phyloP scores from a whole-genome alignment of 192 early-diverging fungal species.

The Coemansia sp. region DNA sequence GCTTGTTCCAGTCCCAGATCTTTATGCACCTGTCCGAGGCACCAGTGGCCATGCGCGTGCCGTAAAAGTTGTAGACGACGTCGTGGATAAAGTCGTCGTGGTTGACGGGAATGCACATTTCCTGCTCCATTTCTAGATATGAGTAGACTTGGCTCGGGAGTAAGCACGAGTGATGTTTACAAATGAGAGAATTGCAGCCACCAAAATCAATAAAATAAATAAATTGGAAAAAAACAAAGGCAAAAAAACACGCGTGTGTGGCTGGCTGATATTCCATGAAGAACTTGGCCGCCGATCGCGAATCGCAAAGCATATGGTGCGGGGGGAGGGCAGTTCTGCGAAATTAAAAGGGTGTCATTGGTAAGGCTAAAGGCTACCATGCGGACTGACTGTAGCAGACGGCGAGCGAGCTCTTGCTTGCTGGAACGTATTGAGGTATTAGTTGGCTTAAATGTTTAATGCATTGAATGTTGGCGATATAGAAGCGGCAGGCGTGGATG shows the following conservation, averaged over 20 bases:
- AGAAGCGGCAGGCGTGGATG: not conserved
- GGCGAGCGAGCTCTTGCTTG: not conserved
- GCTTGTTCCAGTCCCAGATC: conserved; percentile 83
- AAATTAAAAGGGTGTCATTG: not conserved
- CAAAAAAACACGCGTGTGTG: not conserved
- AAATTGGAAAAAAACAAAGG: not conserved
- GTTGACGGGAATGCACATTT: conserved; percentile 51
- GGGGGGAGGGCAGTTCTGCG: not conserved
- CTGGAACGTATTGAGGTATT: not conserved
- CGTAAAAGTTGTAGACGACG: conserved; percentile 89
- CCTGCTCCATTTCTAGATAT: conserved; percentile 36
- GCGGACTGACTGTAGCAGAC: not conserved
- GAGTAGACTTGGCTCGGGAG: not conserved
- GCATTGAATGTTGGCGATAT: not conserved
- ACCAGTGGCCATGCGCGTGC: conserved; percentile 83
- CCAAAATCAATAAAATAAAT: not conserved
- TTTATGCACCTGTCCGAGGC: conserved; percentile 93
- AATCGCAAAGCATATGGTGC: not conserved
- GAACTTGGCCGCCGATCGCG: not conserved
- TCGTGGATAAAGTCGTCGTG: conserved; percentile 93
- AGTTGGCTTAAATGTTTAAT: not conserved
- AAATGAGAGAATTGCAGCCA: not conserved
- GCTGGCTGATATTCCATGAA: not conserved
- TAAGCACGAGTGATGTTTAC: not conserved
- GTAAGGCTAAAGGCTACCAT: not conserved